phyloP scores from a whole-genome alignment of 2,329 filamentous ascomycete species.

The Cadophora malorum region DNA sequence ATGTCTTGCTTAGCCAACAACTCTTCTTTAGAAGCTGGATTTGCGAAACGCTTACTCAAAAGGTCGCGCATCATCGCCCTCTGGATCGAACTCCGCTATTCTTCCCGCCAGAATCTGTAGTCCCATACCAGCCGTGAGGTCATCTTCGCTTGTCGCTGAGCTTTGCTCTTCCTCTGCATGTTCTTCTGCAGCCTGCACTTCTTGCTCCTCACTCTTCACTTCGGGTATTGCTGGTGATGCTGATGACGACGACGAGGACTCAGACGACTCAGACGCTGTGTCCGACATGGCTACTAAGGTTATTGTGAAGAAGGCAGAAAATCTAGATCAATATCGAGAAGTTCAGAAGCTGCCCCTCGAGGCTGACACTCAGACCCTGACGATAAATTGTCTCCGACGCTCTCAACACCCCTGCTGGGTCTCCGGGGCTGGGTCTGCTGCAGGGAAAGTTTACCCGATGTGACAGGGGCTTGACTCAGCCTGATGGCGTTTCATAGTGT shows the following conservation, averaged over 20 bases:
- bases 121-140: slow-evolving; percentile 8
- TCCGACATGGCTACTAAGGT: not conserved
- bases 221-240: not conserved
- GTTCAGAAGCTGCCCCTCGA: not conserved
- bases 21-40: not conserved
- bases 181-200: not conserved
- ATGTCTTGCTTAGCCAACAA: not conserved
- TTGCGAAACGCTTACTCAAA: not conserved
- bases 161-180: not conserved
- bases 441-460: slow-evolving; percentile 1
- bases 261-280: not conserved
- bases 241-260: not conserved
- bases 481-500: not conserved
- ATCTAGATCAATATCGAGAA: not conserved
- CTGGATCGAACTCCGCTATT: not conserved
- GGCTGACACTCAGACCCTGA: not conserved
- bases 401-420: not conserved
- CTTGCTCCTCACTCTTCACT: not conserved
- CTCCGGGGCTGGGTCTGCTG: not conserved
- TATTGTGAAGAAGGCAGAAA: not conserved
- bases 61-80: slow-evolving; percentile 2
- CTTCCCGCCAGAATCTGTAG: slow-evolving; percentile 2
- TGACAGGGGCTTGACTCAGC: not conserved
- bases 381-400: slow-evolving; percentile 4
- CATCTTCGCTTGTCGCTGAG: slow-evolving; percentile 9